phyloP scores from a whole-genome alignment of 306 rosid genomes.

The Senna siamea region DNA sequence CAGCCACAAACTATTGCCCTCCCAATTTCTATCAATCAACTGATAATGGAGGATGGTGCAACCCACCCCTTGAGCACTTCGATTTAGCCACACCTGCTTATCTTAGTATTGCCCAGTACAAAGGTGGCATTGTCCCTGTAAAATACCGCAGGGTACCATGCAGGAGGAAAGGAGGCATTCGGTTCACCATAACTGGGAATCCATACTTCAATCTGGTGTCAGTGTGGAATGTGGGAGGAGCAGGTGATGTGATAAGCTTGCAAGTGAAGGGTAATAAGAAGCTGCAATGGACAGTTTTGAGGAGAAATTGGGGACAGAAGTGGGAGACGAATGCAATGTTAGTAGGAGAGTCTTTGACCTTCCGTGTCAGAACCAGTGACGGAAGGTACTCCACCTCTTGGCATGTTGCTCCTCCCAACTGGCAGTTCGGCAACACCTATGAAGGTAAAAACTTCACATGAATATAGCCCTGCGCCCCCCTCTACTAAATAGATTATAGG shows the following conservation, averaged over 20 bases:
- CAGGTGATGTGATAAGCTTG: constrained; percentile 60
- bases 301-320: constrained; percentile 76
- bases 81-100: constrained; percentile 75
- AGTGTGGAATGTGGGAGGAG: constrained; percentile 83
- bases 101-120: constrained; percentile 54
- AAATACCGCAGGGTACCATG: constrained; percentile 75
- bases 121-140: constrained; percentile 68
- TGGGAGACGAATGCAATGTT: constrained; percentile 68
- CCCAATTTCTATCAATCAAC: constrained; percentile 34
- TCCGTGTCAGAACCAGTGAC: constrained; percentile 66
- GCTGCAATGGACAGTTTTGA: constrained; percentile 58
- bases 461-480: too few relatives aligned
- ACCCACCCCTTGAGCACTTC: constrained; percentile 74
- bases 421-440: constrained; percentile 83
- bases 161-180: constrained; percentile 65
- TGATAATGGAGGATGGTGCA: constrained; percentile 92
- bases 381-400: constrained; percentile 52
- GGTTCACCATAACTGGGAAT: constrained; percentile 74
- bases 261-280: constrained; percentile 68
- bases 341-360: constrained; percentile 65
- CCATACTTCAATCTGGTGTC: constrained; percentile 62
- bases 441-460: constrained; percentile 63
- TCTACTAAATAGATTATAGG: too few relatives aligned
- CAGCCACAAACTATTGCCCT: constrained; percentile 76
- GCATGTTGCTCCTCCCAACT: constrained; percentile 53